These are phyloP conservation scores for Hypomyces rosellus DNA, from an alignment of 2,329 filamentous ascomycete genomes.

Conservation along the genomic window DNA sequence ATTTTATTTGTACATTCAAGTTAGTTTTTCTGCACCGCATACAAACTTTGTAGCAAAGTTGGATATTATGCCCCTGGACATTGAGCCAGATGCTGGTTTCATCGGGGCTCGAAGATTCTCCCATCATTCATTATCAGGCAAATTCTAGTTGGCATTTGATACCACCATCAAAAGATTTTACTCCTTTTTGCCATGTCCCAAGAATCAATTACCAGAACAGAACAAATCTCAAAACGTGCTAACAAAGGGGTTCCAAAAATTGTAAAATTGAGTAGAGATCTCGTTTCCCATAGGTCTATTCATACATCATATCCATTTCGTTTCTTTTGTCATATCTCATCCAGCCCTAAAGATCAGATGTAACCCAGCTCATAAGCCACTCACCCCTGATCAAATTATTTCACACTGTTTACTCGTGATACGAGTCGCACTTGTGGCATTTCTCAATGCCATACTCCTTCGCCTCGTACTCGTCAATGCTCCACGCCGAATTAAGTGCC, in stretches of 20 bases:
- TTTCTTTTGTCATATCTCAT: too few relatives aligned
- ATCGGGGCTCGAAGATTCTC: background rate
- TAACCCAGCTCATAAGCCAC: too few relatives aligned
- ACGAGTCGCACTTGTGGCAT: conserved; percentile 12
- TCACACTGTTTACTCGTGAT: conserved; percentile 7
- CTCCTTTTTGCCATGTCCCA: background rate
- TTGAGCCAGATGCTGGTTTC: background rate
- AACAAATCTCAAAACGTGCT: background rate
- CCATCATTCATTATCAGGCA: background rate
- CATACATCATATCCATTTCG: background rate
- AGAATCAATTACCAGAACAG: background rate
- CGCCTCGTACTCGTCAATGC: conserved; percentile 12
- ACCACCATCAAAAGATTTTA: background rate
- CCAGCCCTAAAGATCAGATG: too few relatives aligned
- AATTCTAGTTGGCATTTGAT: background rate
- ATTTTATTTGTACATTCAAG: background rate
- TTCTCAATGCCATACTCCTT: conserved; percentile 10
- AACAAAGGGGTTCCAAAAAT: background rate
- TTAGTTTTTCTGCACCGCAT: background rate
- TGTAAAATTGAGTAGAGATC: background rate
- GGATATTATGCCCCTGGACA: background rate
- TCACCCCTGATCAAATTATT: too few relatives aligned
- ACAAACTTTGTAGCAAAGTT: background rate
- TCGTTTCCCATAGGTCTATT: background rate
- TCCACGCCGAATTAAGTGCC: conserved; percentile 16